phyloP scores from a whole-genome alignment of 495 filamentous ascomycete genomes.

The Penicillium canescens region DNA sequence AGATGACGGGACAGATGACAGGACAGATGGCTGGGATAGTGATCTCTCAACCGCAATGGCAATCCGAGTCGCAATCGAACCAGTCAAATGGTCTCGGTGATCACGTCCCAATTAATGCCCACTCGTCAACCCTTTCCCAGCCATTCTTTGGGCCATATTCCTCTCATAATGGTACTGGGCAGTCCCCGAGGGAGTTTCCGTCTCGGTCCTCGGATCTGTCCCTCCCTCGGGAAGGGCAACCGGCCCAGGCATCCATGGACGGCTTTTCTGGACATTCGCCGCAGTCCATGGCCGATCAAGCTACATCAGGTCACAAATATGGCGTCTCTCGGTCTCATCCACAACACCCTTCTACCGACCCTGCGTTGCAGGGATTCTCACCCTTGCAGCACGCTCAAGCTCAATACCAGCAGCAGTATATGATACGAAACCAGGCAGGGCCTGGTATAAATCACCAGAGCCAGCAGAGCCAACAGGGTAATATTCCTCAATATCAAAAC shows the following conservation, averaged over 20 bases:
- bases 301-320: background rate
- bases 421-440: conserved; percentile 12
- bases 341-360: conserved; percentile 7
- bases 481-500: conserved; percentile 11
- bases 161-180: conserved; percentile 5
- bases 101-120: background rate
- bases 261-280: background rate
- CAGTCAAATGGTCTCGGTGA: background rate
- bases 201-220: conserved; percentile 2
- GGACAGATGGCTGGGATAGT: conserved; percentile 49
- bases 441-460: background rate
- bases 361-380: conserved; percentile 12
- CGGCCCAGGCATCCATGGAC: background rate
- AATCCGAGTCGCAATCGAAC: background rate
- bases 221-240: background rate
- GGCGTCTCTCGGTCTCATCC: conserved; percentile 14
- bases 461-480: background rate
- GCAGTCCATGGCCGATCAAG: background rate
- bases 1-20: conserved; percentile 13
- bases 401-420: conserved; percentile 14
- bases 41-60: conserved; percentile 35
- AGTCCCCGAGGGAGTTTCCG: conserved; percentile 3
- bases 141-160: conserved; percentile 9
- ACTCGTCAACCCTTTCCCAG: conserved; percentile 3
- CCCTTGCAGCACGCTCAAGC: conserved; percentile 3